phyloP scores from a whole-genome alignment of 495 filamentous ascomycete species.

The Xylaria flabelliformis region DNA sequence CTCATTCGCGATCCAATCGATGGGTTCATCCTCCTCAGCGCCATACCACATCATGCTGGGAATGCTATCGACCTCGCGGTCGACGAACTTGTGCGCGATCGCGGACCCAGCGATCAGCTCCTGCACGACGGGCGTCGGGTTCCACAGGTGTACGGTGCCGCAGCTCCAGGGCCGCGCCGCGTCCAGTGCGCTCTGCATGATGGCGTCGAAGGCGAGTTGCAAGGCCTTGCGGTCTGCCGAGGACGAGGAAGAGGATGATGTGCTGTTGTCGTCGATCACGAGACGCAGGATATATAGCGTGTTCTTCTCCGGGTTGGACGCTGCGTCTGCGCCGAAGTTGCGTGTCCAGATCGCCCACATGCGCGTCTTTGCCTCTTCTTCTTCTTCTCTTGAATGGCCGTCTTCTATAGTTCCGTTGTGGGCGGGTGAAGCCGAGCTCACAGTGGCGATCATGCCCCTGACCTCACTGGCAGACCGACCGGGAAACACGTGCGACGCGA shows the following conservation, averaged over 20 bases:
- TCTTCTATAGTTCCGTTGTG: background rate
- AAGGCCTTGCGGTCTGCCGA: slow-evolving; percentile 42
- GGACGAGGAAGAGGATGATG: background rate
- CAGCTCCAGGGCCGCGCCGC: slow-evolving; percentile 53
- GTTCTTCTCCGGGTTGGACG: slow-evolving; percentile 57
- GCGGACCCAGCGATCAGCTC: slow-evolving; percentile 49
- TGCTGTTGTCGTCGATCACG: slow-evolving; percentile 65
- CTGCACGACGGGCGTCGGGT: slow-evolving; percentile 48
- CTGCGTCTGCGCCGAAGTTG: slow-evolving; percentile 60
- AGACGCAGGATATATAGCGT: slow-evolving; percentile 80
- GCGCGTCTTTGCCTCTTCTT: slow-evolving; percentile 43
- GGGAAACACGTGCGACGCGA: slow-evolving; percentile 58
- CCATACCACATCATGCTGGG: slow-evolving; percentile 62
- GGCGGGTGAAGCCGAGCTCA: background rate
- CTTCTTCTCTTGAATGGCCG: slow-evolving; percentile 31
- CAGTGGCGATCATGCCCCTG: slow-evolving; percentile 66
- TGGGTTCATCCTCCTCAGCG: slow-evolving; percentile 52
- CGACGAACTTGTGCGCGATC: slow-evolving; percentile 48
- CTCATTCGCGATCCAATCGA: slow-evolving; percentile 91
- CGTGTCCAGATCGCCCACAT: slow-evolving; percentile 86
- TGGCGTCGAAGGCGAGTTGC: slow-evolving; percentile 63
- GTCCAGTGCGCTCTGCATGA: slow-evolving; percentile 47
- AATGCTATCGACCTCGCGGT: slow-evolving; percentile 58
- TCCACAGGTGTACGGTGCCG: slow-evolving; percentile 59
- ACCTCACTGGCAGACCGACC: slow-evolving; percentile 51